Conservation (phyloP, 176 grass and related monocot species). For the Aegilops sharonensis region DNA sequence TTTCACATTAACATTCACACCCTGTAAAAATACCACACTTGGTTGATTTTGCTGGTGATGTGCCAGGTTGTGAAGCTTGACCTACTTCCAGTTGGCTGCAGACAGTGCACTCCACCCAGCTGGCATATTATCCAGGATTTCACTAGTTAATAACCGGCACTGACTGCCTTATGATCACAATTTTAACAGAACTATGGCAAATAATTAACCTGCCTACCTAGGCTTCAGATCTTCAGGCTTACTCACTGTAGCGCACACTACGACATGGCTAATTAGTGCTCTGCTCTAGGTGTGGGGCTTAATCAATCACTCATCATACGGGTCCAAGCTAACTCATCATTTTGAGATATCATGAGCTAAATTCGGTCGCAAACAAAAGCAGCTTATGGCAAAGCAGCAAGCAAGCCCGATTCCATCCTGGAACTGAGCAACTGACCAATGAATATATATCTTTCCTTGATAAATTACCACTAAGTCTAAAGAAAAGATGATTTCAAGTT, state of each 20-base stretch:
- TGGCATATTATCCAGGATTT: neutral
- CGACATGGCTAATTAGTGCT: neutral
- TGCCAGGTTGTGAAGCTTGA: constrained; percentile 15
- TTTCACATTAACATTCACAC: constrained; percentile 6
- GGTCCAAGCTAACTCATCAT: constrained; percentile 32
- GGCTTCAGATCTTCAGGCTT: constrained; percentile 4
- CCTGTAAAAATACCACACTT: neutral
- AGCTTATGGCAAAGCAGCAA: too few relatives aligned
- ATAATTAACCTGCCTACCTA: constrained; percentile 11
- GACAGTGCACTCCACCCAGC: too few relatives aligned
- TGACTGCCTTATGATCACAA: constrained; percentile 9
- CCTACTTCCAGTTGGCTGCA: constrained; percentile 24
- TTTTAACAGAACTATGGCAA: neutral
- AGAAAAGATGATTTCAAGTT: too few relatives aligned
- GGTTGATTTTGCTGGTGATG: constrained; percentile 6
- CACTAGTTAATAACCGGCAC: neutral
- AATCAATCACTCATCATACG: constrained; percentile 1
- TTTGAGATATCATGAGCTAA: too few relatives aligned
- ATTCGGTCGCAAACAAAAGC: too few relatives aligned
- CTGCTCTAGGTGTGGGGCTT: constrained; percentile 17
- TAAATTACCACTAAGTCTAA: too few relatives aligned
- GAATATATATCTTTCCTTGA: too few relatives aligned
- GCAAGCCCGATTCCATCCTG: too few relatives aligned
- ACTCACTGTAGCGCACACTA: constrained; percentile 2
- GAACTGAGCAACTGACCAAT: too few relatives aligned